Percentiles rank a stretch among this genome's conserved stretches.
Conservation (phyloP, 2,329 filamentous ascomycete species). For the Fusarium sterilihyphosum region DNA sequence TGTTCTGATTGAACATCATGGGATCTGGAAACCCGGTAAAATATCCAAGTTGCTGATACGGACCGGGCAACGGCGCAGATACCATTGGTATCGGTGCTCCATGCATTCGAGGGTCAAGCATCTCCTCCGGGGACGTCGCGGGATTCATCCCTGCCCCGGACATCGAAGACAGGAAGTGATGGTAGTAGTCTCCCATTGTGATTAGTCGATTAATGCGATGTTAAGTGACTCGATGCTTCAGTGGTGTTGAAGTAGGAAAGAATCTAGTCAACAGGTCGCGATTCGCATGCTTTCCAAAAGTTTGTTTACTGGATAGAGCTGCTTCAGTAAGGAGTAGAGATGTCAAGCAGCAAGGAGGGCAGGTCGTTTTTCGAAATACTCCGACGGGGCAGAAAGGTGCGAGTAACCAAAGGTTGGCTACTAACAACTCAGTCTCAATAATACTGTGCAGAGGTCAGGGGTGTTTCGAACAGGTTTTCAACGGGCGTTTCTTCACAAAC, state of each 20-base stretch:
- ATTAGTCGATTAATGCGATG: slow-evolving; percentile 6
- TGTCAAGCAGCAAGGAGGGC: slow-evolving; percentile 6
- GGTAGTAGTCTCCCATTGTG: slow-evolving; percentile 66
- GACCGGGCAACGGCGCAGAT: slow-evolving; percentile 50
- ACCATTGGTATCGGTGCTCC: slow-evolving; percentile 45
- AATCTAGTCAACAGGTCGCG: slow-evolving; percentile 5
- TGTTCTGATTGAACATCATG: slow-evolving; percentile 58
- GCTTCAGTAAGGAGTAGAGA: background rate
- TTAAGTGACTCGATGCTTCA: slow-evolving; percentile 12
- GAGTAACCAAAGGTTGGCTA: slow-evolving; percentile 8
- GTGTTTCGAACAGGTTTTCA: slow-evolving; percentile 23
- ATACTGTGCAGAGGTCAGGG: slow-evolving; percentile 6
- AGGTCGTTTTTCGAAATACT: slow-evolving; percentile 14
- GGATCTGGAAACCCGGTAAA: slow-evolving; percentile 62
- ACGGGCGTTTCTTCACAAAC: slow-evolving; percentile 25
- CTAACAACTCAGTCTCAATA: background rate
- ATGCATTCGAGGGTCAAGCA: slow-evolving; percentile 50
- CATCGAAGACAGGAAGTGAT: slow-evolving; percentile 64
- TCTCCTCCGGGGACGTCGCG: slow-evolving; percentile 52
- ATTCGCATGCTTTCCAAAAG: slow-evolving; percentile 38
- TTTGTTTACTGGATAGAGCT: slow-evolving; percentile 12
- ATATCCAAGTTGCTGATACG: slow-evolving; percentile 60
- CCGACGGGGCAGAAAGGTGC: slow-evolving; percentile 1
- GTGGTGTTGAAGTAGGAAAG: slow-evolving; percentile 8
- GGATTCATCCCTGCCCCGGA: slow-evolving; percentile 55